Evolutionary conservation across 1,284 basidiomycete genomes (phyloP), one percentile per base, ranked within the genome.

Genomic region (Sanghuangporus sanghuang): DNA sequence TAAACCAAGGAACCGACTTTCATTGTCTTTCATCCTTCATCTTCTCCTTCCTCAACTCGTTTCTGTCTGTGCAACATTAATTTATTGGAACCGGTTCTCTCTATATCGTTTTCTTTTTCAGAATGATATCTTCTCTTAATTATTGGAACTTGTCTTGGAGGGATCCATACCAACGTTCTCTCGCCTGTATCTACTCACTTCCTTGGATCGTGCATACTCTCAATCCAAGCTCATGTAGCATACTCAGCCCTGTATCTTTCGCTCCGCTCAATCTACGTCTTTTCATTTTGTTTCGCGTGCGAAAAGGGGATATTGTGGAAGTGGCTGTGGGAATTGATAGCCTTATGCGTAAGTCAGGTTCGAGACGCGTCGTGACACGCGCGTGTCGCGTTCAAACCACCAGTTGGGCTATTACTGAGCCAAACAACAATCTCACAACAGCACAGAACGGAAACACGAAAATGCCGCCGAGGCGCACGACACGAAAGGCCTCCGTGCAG

Each of bases 401-500:
- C 44, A 57, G 14, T 32, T 32, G 8, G 2, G 21, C 12, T 35
- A 32, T 7, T 2, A n/a, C n/a, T 5, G 16, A 6, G 39, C 1
- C 36, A 48, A 32, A 27, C 56, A 44, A 14, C 56, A 32, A 27
- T 2, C 18, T 18, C 56, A 42, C 39, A 35, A 57, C 11, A 6
- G 27, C 35, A 18, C 36, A 4, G 8, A 53, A 27, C 36, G 12
- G 8, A 53, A 27, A 52, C 53, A 18, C 36, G 12, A 3, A 53
- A 27, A 66, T 66, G 65, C 65, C 65, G 8, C 65, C 65, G 12
- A 53, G 65, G 35, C 61, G 65, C 46, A n/a, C 61, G 49, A 54
- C 65, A 39, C 35, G 65, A 21, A 63, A 60, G 57, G 39, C 62
- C 2, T 63, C 65, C 8, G 50, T 46, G 23, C 52, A 55, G 12